Percentiles rank a stretch among this genome's conserved stretches.
Evolutionary conservation across 495 filamentous ascomycete genomes (phyloP).

Genomic region (Daldinia decipiens): DNA sequence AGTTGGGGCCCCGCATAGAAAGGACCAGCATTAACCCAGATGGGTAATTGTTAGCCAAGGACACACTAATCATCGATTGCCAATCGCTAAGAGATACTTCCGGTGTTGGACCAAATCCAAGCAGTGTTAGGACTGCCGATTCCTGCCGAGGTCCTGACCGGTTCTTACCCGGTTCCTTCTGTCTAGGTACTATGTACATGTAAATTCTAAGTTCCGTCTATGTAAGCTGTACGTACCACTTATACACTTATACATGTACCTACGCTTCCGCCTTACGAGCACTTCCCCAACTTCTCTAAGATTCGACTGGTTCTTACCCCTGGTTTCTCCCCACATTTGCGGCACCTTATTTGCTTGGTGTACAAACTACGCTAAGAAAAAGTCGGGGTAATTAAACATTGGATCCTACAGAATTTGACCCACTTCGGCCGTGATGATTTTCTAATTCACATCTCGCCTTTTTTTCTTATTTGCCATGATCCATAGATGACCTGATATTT

Average conservation of each 20-base stretch:
- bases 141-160: slow-evolving; percentile 18
- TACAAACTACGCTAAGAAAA: slow-evolving; percentile 4
- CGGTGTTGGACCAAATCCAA: not conserved
- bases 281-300: slow-evolving; percentile 1
- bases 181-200: not conserved
- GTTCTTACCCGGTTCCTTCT: not conserved
- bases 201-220: not conserved
- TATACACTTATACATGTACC: too few species aligned
- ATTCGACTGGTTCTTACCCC: not conserved
- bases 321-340: slow-evolving; percentile 19
- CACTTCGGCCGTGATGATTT: slow-evolving; percentile 30
- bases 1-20: slow-evolving; percentile 25
- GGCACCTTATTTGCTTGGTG: not conserved
- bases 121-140: not conserved
- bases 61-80: not conserved
- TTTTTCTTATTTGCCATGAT: slow-evolving; percentile 2
- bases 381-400: slow-evolving; percentile 25
- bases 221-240: not conserved
- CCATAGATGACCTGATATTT: slow-evolving; percentile 3
- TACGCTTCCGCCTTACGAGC: slow-evolving; percentile 4
- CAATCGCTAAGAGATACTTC: not conserved
- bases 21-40: slow-evolving; percentile 4
- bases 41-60: slow-evolving; percentile 5
- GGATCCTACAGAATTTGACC: slow-evolving; percentile 21
- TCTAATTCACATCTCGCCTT: slow-evolving; percentile 1